Evolutionary conservation across 2,329 filamentous ascomycete species (phyloP), one percentile per base, ranked within the genome.

Genomic region (Neospermospora avenae): DNA sequence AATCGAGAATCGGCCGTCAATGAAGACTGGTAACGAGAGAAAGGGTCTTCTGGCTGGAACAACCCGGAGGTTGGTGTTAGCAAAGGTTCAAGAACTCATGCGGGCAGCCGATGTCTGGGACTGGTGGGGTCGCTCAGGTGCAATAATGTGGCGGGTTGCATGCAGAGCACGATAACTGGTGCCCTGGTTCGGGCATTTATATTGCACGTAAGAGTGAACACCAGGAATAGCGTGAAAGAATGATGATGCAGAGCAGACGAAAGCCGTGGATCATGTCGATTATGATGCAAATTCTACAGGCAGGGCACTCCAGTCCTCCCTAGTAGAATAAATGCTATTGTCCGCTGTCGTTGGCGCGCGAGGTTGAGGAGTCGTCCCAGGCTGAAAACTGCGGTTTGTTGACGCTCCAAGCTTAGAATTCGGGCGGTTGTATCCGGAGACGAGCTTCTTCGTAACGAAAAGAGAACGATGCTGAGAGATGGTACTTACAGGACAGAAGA

Each of bases 31-130:
- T 63, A 67, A 69, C 41, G 65, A 66, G 64, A 61, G 69, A 57
- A 69, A 67, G 57, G 61, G 60, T 60, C 60, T 66, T 63, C 64
- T 69, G 42, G 48, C 65, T 58, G 62, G 55, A 62, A 46, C 2
- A 60, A 59, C 58, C 54, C 57, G 59, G 58, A 63, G 61, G 51
- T 34, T 60, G 42, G 48, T 63, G 65, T 71, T 63, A 71, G 70
- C 63, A 61, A 66, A 45, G 20, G 55, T 62, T 63, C 58, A 62
- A 63, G 31, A 48, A 59, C 41, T 59, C 59, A 67, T 68, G 66
- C 69, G 67, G 59, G 13, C 62, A 59, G 66, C 67, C 68, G 67
- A 51, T 60, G 42, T 52, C 59, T 62, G 57, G 63, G 63, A 59
- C 56, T 63, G 55, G 58, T 53, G 59, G 57, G 60, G 62, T 60